Base-by-base conservation (phyloP, 192 early-diverging fungal genomes). In the Podila verticillata region DNA sequence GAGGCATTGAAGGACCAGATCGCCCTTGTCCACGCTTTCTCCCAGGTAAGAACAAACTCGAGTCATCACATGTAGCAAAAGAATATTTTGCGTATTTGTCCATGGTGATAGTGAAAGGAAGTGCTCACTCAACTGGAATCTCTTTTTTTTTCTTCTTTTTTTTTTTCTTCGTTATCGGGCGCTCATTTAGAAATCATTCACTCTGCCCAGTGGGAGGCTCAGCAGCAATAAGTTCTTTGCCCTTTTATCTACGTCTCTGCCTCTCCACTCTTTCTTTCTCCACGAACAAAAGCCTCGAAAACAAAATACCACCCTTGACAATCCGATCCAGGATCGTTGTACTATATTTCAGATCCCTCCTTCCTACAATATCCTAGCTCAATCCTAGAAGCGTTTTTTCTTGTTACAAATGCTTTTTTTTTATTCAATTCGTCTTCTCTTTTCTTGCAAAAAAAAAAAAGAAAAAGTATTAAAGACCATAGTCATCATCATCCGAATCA, bases 11-110 rank as follows among this genome's bases (percentile, higher is more conserved):
- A 96, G 83, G 88, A 89, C 12, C 91, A 94, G 79, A 94, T 96
- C 61, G 83, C 88, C n/a, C 72, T 85, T 36, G 89, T 96, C 9
- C 95, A 96, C 66, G 95, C 95, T 29, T 96, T 96, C 73, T 92
- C 91, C 39, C 94, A 95, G 88, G 92, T 93, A 84, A 57, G 19
- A 44, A 44, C 3, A 44, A 17, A 9, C 15, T 44, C 39, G 7
- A 44, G 12, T 44, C 13, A 44, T 44, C 13, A 44, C 39, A 15
- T 44, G 39, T 15, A 44, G 12, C 39, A 44, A 44, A 7, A 4
- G 8, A 32, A 44, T 29, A 34, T 9, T 4, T 39, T 36, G 19
- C 32, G 20, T 29, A 20, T 32, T 54, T 36, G 20, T 19, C 22
- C n/a, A 13, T 22, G 48, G 30, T n/a, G n/a, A 32, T 8, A 57